Evolutionary conservation across 805 yeast genomes (phyloP), one percentile per base, ranked within the genome.

Genomic region (Cephaloascus albidus): DNA sequence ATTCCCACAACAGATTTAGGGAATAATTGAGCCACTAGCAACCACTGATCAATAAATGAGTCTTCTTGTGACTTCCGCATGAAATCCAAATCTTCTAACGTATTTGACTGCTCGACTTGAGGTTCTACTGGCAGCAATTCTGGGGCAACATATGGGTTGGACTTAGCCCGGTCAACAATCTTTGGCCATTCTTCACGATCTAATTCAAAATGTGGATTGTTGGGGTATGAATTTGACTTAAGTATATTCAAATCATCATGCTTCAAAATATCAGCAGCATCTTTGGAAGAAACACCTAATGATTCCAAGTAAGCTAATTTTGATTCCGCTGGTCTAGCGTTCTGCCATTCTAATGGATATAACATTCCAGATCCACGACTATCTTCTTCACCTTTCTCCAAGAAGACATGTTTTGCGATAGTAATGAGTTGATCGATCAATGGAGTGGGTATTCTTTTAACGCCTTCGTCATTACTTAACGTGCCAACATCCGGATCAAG

Each of bases 391-490:
- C 65, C 58, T n/a, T 55, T 53, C 1, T 57, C 51, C 8, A 55
- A 55, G 45, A 61, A 73, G 1, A 70, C 58, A 36, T 66, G 61
- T 36, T 64, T 66, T 23, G 73, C 52, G 33, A 78, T 59, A 3
- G 61, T 53, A 15, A 76, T 55, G 1, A 76, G 38, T 41, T 70
- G 72, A 20, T 71, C 72, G 36, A 74, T 58, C 3, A 77, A 58
- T 1, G 46, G 44, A 10, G 52, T 37, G 0, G 74, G 69, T 27
- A 68, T 48, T 20, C 57, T 61, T 14, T 46, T 42, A 16, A 41
- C 33, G 14, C 39, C 16, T 45, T 46, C 10, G 40, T 43, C 15
- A 38, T 39, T 6, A 43, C 46, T 16, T 54, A 41, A 15, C 14
- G 51, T 42, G 4, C 46, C 39, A 18, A 54, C 45, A 10, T 51